Percentiles rank a stretch among this genome's conserved stretches.
Conservation (phyloP, 1,284 basidiomycete species). For the Omphalotus olearius region DNA sequence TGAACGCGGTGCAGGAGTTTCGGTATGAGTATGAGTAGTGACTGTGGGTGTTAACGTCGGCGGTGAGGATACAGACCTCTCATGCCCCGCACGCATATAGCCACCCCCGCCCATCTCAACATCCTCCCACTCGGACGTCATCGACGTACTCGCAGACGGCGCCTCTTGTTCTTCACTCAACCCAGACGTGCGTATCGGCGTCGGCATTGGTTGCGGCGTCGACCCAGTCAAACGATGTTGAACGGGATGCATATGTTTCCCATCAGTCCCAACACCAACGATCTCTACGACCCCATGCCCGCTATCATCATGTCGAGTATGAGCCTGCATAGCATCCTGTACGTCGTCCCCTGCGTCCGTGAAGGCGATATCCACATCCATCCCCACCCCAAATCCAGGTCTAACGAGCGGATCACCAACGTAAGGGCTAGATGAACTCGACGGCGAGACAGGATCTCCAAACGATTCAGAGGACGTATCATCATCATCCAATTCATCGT, state of each 20-base stretch:
- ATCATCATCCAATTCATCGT: constrained; percentile 24
- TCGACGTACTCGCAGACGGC: constrained; percentile 4
- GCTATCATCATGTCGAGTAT: constrained; percentile 11
- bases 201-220: constrained; percentile 10
- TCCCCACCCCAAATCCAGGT: not conserved
- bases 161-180: constrained; percentile 12
- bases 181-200: constrained; percentile 11
- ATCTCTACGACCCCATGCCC: constrained; percentile 16
- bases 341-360: constrained; percentile 14
- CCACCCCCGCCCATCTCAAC: not conserved
- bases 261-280: constrained; percentile 19
- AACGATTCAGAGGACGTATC: constrained; percentile 17
- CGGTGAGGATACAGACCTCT: not conserved
- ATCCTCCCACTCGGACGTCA: not conserved
- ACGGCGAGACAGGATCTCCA: constrained; percentile 8
- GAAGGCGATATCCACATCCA: constrained; percentile 14
- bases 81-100: too few relatives aligned
- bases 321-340: constrained; percentile 6
- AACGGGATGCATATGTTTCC: constrained; percentile 52
- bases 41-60: not conserved
- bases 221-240: constrained; percentile 17
- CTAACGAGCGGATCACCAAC: constrained; percentile 3
- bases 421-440: constrained; percentile 2
- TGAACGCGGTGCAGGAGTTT: not conserved
- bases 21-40: not conserved